These are phyloP conservation scores for Gracilaria gracilis DNA, from an alignment of 23 red algal genomes.

Conservation along the genomic window DNA sequence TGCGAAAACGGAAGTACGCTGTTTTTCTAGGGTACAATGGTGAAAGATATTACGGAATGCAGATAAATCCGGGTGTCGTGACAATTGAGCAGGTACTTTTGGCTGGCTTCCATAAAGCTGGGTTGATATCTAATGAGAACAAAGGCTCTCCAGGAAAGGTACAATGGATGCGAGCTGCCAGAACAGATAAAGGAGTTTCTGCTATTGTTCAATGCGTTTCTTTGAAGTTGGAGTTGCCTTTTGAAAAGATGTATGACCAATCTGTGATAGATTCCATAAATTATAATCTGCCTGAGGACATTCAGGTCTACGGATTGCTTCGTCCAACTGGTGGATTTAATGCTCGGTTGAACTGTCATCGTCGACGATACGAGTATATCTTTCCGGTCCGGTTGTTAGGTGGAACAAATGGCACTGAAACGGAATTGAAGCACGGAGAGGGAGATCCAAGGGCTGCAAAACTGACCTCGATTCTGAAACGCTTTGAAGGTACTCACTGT, in stretches of 20 bases:
- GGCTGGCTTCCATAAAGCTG: constrained; percentile 66
- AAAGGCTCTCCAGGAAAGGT: constrained; percentile 68
- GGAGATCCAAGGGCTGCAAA: constrained; percentile 64
- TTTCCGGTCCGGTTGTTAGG: constrained; percentile 63
- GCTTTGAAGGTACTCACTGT: constrained; percentile 82
- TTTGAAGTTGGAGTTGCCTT: constrained; percentile 58
- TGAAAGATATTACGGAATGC: constrained; percentile 68
- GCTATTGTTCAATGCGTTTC: constrained; percentile 87
- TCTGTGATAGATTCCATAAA: constrained; percentile 62
- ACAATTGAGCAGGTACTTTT: constrained; percentile 79
- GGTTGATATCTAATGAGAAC: constrained; percentile 65
- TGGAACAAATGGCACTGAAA: constrained; percentile 30
- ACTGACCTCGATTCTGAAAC: constrained; percentile 45
- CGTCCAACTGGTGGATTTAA: constrained; percentile 73
- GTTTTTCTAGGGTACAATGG: constrained; percentile 75
- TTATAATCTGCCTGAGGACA: constrained; percentile 73
- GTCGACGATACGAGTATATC: constrained; percentile 87
- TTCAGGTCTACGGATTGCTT: constrained; percentile 73
- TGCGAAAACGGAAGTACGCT: constrained; percentile 67
- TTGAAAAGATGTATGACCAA: background rate
- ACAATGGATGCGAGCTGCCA: constrained; percentile 84
- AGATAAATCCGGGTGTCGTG: constrained; percentile 64
- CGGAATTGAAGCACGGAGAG: background rate
- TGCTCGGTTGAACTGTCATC: constrained; percentile 73
- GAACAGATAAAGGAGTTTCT: constrained; percentile 94